phyloP scores from a whole-genome alignment of 139 green algal species.

The Eudorina sp. region DNA sequence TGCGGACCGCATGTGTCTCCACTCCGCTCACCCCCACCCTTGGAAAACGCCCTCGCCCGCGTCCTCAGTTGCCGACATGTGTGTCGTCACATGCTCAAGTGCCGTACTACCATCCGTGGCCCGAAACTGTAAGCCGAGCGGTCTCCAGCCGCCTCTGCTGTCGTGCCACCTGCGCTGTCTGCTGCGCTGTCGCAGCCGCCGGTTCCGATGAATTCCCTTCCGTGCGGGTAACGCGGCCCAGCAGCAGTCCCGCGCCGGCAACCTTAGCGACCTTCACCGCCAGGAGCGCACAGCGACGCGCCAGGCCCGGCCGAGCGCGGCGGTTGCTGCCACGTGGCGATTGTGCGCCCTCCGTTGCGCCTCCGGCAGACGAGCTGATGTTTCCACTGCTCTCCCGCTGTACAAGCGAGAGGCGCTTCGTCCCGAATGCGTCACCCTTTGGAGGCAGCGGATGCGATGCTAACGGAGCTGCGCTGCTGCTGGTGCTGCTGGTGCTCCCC shows the following conservation, averaged over 20 bases:
- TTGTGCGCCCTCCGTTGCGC: neutral
- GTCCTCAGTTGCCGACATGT: too few species aligned
- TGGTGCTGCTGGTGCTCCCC: neutral
- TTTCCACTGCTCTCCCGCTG: neutral
- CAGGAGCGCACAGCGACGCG: constrained; percentile 2
- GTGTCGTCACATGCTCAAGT: too few species aligned
- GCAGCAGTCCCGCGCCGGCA: constrained; percentile 35
- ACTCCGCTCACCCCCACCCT: too few species aligned
- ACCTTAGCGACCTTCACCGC: constrained; percentile 25
- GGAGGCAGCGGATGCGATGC: neutral
- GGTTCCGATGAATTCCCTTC: neutral
- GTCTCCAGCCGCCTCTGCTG: neutral
- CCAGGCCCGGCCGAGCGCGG: neutral
- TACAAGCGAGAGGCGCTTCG: neutral
- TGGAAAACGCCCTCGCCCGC: too few species aligned
- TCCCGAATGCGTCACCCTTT: neutral
- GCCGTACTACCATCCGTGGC: neutral
- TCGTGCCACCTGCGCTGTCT: neutral
- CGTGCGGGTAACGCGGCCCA: neutral
- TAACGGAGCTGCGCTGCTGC: neutral
- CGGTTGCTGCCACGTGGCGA: constrained; percentile 3
- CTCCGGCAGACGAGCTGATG: neutral
- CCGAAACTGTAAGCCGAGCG: neutral
- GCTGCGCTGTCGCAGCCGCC: neutral
- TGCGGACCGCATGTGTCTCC: too few species aligned